Base-by-base conservation (phyloP, 495 filamentous ascomycete species). In the Alectoria sarmentosa region DNA sequence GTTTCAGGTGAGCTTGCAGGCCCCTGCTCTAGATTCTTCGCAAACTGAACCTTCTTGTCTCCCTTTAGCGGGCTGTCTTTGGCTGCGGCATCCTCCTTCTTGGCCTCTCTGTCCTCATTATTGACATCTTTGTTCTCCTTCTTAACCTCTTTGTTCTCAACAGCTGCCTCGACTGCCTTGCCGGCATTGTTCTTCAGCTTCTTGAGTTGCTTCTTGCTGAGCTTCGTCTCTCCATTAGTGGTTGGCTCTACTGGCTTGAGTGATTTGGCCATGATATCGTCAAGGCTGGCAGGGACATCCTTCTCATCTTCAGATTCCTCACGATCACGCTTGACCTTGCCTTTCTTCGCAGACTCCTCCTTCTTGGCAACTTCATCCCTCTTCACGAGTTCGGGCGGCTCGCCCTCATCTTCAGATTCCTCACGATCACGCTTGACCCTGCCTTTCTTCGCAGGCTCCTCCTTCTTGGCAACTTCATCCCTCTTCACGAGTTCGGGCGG, bases 111-210 rank as follows among this genome's bases (percentile, higher is more conserved):
- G n/a, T n/a, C n/a, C n/a, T n/a, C n/a, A n/a, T n/a, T n/a, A n/a
- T n/a, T n/a, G n/a, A 39, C 1, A 6, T 14, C 38, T 39, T 60
- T 34, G 42, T 71, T 75, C 49, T 80, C 80, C 41, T 81, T 74
- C 71, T 79, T 79, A 14, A 78, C 76, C 65, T 84, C 84, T 67
- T 85, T 80, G 38, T 73, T 65, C 74, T 87, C 84, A 55, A 78
- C 79, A 57, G 79, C 74, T 64, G 87, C 82, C 28, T 75, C 71
- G 14, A 77, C 73, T 55, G 93, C 86, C 67, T 96, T 86, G 56
- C 93, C 93, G 72, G 92, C 88, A 80, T 96, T 97, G 80, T 94
- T 95, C 88, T 98, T 98, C 28, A 96, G 82, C 83, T 97, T 99
- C 86, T 99, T 98, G 71, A 87, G 86, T 76, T 98, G 90, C 81